A percentile compares a stretch with the other conserved stretches of the same genome.
These are phyloP conservation scores for Exserohilum turcica DNA, from an alignment of 2,329 filamentous ascomycete genomes.

Conservation along the genomic window DNA sequence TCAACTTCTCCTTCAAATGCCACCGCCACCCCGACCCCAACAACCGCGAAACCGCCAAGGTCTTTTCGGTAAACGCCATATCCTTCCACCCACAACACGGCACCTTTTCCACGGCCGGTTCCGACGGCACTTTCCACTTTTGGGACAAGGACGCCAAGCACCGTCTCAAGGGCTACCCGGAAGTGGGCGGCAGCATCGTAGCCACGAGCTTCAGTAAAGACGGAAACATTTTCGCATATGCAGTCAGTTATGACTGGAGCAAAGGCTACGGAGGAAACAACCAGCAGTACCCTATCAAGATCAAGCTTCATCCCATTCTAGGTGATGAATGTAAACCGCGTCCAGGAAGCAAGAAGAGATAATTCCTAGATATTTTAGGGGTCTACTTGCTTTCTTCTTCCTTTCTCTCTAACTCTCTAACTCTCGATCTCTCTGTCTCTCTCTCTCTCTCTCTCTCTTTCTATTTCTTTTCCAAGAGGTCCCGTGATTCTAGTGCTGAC, in stretches of 20 bases:
- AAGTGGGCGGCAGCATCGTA: conserved; percentile 76
- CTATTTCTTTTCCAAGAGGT: no score
- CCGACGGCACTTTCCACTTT: conserved; percentile 95
- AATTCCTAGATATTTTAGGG: conserved; percentile 12
- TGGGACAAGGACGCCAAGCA: conserved; percentile 73
- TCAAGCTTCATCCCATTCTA: conserved; percentile 56
- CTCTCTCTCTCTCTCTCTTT: not conserved
- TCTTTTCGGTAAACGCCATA: conserved; percentile 95
- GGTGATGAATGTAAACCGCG: conserved; percentile 58
- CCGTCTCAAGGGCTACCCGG: conserved; percentile 67
- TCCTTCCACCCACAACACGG: conserved; percentile 96
- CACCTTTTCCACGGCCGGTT: conserved; percentile 96
- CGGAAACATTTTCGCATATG: conserved; percentile 67
- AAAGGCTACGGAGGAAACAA: conserved; percentile 91
- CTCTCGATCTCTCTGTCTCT: not conserved
- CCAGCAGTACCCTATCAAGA: conserved; percentile 58
- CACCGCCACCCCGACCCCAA: conserved; percentile 78
- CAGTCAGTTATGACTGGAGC: conserved; percentile 96
- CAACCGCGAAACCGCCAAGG: conserved; percentile 74
- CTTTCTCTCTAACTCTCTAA: not conserved
- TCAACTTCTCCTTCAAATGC: conserved; percentile 99
- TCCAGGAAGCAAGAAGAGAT: conserved; percentile 55
- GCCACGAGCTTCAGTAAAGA: conserved; percentile 88
- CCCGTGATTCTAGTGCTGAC: no score
- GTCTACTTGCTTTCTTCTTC: not conserved